Conservation (phyloP, 2,329 filamentous ascomycete species). For the Fusarium hainanense region DNA sequence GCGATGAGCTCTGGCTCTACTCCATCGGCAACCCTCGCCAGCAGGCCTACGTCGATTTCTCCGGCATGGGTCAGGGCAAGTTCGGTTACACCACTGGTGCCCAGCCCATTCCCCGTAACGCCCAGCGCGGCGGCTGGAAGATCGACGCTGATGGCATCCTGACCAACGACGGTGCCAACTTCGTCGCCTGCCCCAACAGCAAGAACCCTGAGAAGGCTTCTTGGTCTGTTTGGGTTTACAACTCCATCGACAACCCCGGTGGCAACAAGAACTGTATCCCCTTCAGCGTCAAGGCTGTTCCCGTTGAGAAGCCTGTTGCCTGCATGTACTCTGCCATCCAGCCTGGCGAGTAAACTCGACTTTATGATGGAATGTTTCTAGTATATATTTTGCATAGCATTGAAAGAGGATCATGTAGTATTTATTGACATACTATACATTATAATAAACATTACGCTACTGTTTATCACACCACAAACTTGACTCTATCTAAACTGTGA, state of each 20-base stretch:
- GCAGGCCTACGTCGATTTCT: slow-evolving; percentile 65
- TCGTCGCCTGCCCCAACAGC: slow-evolving; percentile 65
- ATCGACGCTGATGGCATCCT: slow-evolving; percentile 55
- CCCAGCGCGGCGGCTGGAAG: slow-evolving; percentile 60
- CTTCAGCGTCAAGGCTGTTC: slow-evolving; percentile 49
- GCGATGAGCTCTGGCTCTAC: slow-evolving; percentile 62
- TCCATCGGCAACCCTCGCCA: slow-evolving; percentile 53
- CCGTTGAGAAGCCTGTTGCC: slow-evolving; percentile 47
- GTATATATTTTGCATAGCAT: not conserved
- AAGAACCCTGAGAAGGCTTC: slow-evolving; percentile 40
- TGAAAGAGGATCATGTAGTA: not conserved
- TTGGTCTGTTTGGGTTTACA: slow-evolving; percentile 55
- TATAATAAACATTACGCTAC: not conserved
- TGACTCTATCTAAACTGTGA: too few species aligned
- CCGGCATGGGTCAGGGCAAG: slow-evolving; percentile 68
- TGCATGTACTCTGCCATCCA: slow-evolving; percentile 51
- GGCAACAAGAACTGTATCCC: slow-evolving; percentile 53
- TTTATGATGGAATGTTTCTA: not conserved
- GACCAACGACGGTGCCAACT: slow-evolving; percentile 55
- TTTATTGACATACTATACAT: not conserved
- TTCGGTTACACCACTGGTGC: slow-evolving; percentile 63
- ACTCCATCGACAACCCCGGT: slow-evolving; percentile 50
- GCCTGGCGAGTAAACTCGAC: not conserved
- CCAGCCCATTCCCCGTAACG: slow-evolving; percentile 52
- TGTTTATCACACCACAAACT: not conserved